phyloP scores from a whole-genome alignment of 106 monocot species.

The Dioscorea zingiberensis region DNA sequence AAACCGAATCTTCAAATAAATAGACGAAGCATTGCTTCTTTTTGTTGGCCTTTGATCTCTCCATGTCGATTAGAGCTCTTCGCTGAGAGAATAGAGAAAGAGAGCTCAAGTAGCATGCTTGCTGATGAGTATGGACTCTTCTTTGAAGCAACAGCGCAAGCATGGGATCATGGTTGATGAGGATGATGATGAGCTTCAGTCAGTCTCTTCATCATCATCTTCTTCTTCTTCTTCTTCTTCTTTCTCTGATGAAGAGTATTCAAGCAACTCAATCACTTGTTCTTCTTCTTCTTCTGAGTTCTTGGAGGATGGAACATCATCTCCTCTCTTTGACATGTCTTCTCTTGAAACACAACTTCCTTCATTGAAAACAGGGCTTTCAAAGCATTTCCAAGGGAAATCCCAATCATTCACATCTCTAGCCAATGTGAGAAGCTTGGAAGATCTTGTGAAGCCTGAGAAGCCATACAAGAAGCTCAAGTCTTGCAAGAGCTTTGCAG shows the following conservation, averaged over 20 bases:
- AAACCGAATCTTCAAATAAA: not conserved
- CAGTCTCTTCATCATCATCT: no score
- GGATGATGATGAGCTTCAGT: slow-evolving; percentile 5
- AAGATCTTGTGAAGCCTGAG: slow-evolving; percentile 51
- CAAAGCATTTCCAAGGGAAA: slow-evolving; percentile 59
- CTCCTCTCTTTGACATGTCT: slow-evolving; percentile 37
- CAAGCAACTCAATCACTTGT: slow-evolving; percentile 3
- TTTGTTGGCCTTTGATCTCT: no score
- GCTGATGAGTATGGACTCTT: slow-evolving; percentile 13
- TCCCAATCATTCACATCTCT: slow-evolving; percentile 62
- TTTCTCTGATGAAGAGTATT: not conserved
- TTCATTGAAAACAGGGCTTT: slow-evolving; percentile 56
- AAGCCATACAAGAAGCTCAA: slow-evolving; percentile 23
- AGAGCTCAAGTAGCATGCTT: not conserved
- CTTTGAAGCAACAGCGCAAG: slow-evolving; percentile 11
- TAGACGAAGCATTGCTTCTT: no score
- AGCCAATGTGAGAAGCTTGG: slow-evolving; percentile 29
- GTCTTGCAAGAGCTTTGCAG: slow-evolving; percentile 31
- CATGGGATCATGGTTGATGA: slow-evolving; percentile 23
- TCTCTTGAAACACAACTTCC: slow-evolving; percentile 39
- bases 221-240: slow-evolving; percentile 1
- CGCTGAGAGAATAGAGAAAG: no score
- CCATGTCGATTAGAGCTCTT: no score
- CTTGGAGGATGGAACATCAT: slow-evolving; percentile 14
- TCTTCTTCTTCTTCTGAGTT: slow-evolving; percentile 32